These are phyloP conservation scores for Microbotryomycetes sp. DNA, from an alignment of 1,284 basidiomycete genomes.

Conservation along the genomic window DNA sequence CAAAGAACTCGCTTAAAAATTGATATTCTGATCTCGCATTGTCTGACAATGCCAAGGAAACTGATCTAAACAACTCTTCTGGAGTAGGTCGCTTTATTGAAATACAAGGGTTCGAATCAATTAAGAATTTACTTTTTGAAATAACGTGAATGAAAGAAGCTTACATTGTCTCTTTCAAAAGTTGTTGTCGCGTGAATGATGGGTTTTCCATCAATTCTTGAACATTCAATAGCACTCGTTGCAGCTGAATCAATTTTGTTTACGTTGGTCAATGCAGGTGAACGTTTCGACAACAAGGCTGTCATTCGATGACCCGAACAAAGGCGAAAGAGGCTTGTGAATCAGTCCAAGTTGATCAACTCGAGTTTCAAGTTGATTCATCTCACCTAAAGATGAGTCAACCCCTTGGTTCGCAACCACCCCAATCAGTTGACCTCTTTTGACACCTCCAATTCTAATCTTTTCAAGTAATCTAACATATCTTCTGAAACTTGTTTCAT, in stretches of 20 bases:
- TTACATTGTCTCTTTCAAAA: not conserved
- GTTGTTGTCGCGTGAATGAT: not conserved
- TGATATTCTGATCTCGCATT: slow-evolving; percentile 85
- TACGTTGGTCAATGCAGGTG: not conserved
- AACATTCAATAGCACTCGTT: not conserved
- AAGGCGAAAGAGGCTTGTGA: no score
- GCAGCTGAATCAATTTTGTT: not conserved
- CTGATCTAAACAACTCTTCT: slow-evolving; percentile 75
- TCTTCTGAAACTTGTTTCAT: slow-evolving; percentile 89
- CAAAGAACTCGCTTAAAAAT: slow-evolving; percentile 77
- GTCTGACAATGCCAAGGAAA: slow-evolving; percentile 78
- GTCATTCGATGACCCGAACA: no score
- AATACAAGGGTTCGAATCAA: no score
- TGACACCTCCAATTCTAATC: slow-evolving; percentile 56
- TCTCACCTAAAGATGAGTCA: slow-evolving; percentile 15
- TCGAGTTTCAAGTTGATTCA: not conserved
- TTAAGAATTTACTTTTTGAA: no score
- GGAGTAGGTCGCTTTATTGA: slow-evolving; percentile 81
- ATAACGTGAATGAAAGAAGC: no score
- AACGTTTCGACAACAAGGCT: slow-evolving; percentile 1
- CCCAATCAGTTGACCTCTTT: slow-evolving; percentile 27
- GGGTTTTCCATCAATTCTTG: not conserved
- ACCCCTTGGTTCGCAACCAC: slow-evolving; percentile 40
- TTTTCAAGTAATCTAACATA: slow-evolving; percentile 75
- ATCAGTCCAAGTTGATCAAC: no score